Conservation (phyloP, 2,329 filamentous ascomycete genomes). For the Clarireedia sp. region DNA sequence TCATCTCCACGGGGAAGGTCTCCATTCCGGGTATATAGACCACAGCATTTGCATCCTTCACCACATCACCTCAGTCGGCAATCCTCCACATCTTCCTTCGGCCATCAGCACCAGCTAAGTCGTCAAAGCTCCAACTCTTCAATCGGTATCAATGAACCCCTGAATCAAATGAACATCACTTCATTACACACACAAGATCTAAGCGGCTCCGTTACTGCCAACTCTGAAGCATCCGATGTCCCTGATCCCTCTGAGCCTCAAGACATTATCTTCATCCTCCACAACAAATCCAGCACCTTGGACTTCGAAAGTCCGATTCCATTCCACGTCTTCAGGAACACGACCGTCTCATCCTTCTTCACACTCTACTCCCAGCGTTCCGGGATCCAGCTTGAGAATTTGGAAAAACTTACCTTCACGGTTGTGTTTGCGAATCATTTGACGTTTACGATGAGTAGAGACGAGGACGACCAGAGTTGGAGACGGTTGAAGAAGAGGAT, state of each 20-base stretch:
- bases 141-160: neutral
- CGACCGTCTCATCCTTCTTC: neutral
- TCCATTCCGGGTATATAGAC: neutral
- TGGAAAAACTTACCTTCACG: neutral
- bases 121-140: neutral
- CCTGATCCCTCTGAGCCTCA: neutral
- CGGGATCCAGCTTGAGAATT: neutral
- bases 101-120: neutral
- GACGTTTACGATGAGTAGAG: neutral
- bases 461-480: neutral
- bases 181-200: neutral
- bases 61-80: neutral
- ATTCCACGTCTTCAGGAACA: neutral
- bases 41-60: neutral
- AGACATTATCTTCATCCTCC: neutral
- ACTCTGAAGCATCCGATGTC: neutral
- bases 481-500: constrained; percentile 1
- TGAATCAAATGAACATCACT: neutral
- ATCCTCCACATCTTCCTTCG: neutral
- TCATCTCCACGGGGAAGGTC: neutral
- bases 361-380: neutral
- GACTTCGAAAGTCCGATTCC: neutral
- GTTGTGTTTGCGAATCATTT: neutral
- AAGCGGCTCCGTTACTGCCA: neutral
- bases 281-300: neutral